Percentiles rank a stretch among this genome's conserved stretches.
These are phyloP conservation scores for Litsea cubeba DNA, from an alignment of 164 flowering plant genomes.

Conservation along the genomic window DNA sequence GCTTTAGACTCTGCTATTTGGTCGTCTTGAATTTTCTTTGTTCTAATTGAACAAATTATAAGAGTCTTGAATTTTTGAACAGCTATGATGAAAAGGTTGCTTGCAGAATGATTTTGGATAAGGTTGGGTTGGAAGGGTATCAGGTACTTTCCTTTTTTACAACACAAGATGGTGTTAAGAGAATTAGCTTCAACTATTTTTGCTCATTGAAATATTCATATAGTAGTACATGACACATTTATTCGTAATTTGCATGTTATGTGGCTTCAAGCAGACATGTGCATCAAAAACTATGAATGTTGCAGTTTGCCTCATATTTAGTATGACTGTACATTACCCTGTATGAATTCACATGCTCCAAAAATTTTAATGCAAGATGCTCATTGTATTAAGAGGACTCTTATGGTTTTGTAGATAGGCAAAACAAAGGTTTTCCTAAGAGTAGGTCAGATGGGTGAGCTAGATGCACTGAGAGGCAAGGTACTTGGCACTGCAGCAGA, in stretches of 20 bases:
- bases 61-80: slow-evolving; percentile 17
- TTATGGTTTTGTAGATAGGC: slow-evolving; percentile 56
- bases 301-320: neutral
- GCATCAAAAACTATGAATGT: neutral
- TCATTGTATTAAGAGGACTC: neutral
- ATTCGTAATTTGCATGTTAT: neutral
- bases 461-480: slow-evolving; percentile 71
- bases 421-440: slow-evolving; percentile 73
- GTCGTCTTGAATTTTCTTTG: neutral
- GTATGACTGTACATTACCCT: neutral
- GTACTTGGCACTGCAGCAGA: slow-evolving; percentile 53
- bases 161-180: neutral
- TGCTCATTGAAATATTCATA: too few species aligned
- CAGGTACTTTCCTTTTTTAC: slow-evolving; percentile 47
- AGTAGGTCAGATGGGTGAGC: slow-evolving; percentile 93
- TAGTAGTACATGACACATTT: neutral
- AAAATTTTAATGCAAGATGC: neutral
- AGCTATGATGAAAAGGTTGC: slow-evolving; percentile 69
- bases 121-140: slow-evolving; percentile 57
- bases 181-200: neutral
- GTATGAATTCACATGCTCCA: neutral
- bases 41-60: neutral
- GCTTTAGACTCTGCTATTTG: neutral
- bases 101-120: slow-evolving; percentile 69
- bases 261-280: neutral